These are phyloP conservation scores for Polymyxa betae DNA, from an alignment of 208 protist species.

Conservation along the genomic window DNA sequence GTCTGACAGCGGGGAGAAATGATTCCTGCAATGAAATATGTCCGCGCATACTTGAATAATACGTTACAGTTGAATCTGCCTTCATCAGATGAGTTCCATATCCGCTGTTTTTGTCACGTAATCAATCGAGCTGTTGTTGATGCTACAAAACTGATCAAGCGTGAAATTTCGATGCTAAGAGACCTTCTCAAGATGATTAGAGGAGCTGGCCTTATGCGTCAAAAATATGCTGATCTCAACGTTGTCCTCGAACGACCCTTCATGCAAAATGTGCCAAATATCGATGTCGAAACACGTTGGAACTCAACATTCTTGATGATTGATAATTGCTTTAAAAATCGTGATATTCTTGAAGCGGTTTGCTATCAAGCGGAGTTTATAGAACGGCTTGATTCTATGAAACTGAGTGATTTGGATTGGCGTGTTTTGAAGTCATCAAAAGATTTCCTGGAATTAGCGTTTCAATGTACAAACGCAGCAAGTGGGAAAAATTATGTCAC, in stretches of 20 bases:
- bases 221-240: too few species aligned
- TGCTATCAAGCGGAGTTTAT: too few species aligned
- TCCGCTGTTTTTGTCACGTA: neutral
- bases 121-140: slow-evolving; percentile 8
- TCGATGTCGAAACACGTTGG: neutral
- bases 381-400: too few species aligned
- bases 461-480: neutral
- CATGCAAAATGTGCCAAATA: neutral
- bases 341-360: too few species aligned
- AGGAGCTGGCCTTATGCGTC: too few species aligned
- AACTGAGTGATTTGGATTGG: neutral
- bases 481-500: neutral
- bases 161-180: neutral
- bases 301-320: neutral
- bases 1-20: slow-evolving; percentile 22
- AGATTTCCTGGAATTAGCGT: neutral
- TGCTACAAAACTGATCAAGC: neutral
- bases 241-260: too few species aligned
- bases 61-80: neutral
- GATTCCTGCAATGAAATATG: neutral
- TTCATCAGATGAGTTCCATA: neutral
- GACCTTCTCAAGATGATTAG: neutral
- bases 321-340: neutral
- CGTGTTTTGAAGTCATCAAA: neutral
- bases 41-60: neutral